phyloP scores from a whole-genome alignment of 2,329 filamentous ascomycete genomes.

The Phaeosphaeria sp. region DNA sequence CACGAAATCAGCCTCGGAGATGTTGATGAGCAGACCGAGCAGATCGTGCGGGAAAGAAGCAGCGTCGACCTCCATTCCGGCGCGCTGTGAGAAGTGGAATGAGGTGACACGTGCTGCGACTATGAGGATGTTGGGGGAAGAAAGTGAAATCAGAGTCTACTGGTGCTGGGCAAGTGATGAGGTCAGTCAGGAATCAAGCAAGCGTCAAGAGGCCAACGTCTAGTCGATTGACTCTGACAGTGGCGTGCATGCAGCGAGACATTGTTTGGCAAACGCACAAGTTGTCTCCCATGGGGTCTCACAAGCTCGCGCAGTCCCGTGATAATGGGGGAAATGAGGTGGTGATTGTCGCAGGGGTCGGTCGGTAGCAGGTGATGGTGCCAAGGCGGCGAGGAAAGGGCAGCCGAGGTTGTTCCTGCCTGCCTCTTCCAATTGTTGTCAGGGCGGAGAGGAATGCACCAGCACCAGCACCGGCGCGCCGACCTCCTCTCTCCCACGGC shows the following conservation, averaged over 20 bases:
- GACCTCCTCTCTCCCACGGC: slow-evolving; percentile 13
- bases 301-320: slow-evolving; percentile 1
- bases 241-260: slow-evolving; percentile 8
- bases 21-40: slow-evolving; percentile 62
- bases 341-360: slow-evolving; percentile 1
- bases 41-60: slow-evolving; percentile 58
- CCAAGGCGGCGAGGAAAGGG: slow-evolving; percentile 19
- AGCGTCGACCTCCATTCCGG: slow-evolving; percentile 63
- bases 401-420: slow-evolving; percentile 20
- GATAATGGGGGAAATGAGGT: slow-evolving; percentile 3
- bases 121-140: not conserved
- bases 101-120: not conserved
- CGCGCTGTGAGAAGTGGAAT: not conserved
- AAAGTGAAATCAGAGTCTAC: not conserved
- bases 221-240: slow-evolving; percentile 9
- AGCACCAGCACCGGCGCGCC: slow-evolving; percentile 14
- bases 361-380: slow-evolving; percentile 11
- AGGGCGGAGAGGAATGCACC: slow-evolving; percentile 17
- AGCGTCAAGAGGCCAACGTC: slow-evolving; percentile 7
- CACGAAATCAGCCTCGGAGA: slow-evolving; percentile 67
- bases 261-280: slow-evolving; percentile 14
- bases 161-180: slow-evolving; percentile 14
- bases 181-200: slow-evolving; percentile 24
- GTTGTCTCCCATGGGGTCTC: slow-evolving; percentile 1
- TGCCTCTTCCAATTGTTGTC: slow-evolving; percentile 18